phyloP scores from a whole-genome alignment of 345 rosid genomes.

The Abelmoschus esculentus region DNA sequence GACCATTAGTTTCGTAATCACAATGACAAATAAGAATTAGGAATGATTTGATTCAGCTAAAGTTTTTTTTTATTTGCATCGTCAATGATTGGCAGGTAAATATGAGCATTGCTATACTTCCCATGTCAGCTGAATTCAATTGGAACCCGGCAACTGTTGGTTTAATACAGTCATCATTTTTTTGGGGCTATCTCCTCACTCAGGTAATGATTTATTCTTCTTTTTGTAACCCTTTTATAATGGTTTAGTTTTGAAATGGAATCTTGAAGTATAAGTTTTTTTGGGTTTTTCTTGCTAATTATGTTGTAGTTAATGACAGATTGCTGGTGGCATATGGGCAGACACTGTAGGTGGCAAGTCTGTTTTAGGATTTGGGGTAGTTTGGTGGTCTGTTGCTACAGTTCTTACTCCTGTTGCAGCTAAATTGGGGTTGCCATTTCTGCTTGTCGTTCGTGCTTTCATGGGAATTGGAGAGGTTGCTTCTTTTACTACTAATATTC shows the following conservation, averaged over 20 bases:
- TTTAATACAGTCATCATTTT: conserved; percentile 87
- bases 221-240: neutral
- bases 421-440: conserved; percentile 74
- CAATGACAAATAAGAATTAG: neutral
- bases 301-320: conserved; percentile 25
- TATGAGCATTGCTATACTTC: conserved; percentile 97
- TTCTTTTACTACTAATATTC: neutral
- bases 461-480: conserved; percentile 95
- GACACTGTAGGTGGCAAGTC: conserved; percentile 83
- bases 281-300: conserved; percentile 5
- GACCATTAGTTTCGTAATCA: neutral
- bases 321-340: conserved; percentile 97
- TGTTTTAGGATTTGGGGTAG: conserved; percentile 81
- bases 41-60: neutral
- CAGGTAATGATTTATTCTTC: conserved; percentile 35
- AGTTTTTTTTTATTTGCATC: neutral
- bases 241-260: neutral
- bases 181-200: conserved; percentile 96
- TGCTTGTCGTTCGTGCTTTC: conserved; percentile 79
- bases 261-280: neutral
- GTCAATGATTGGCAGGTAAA: conserved; percentile 60
- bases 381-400: conserved; percentile 95
- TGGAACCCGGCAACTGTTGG: conserved; percentile 91
- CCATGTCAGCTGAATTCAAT: conserved; percentile 88
- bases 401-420: conserved; percentile 85